A percentile compares a stretch with the other conserved stretches of the same genome.
These are phyloP conservation scores for Phaseolus lunatus DNA, from an alignment of 306 rosid genomes.

Conservation along the genomic window DNA sequence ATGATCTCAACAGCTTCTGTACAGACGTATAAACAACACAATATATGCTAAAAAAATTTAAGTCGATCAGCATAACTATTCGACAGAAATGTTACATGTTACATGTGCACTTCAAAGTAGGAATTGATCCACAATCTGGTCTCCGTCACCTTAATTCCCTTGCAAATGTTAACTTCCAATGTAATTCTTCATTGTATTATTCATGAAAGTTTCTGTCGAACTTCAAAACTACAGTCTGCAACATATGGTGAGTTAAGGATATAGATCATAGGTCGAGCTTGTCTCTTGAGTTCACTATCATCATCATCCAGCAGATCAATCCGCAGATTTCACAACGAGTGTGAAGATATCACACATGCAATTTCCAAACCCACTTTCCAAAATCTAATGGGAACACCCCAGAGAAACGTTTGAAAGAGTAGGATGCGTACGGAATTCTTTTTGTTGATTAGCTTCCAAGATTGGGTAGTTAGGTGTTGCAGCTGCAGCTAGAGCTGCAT, in stretches of 20 bases:
- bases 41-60: not conserved
- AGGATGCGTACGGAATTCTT: slow-evolving; percentile 25
- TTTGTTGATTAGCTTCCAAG: not conserved
- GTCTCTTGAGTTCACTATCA: not conserved
- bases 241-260: not conserved
- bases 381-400: slow-evolving; percentile 37
- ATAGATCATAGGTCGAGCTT: not conserved
- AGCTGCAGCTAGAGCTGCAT: slow-evolving; percentile 56
- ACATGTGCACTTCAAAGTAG: slow-evolving; percentile 43
- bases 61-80: not conserved
- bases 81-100: not conserved
- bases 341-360: not conserved
- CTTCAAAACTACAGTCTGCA: not conserved
- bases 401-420: slow-evolving; percentile 32
- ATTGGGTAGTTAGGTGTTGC: not conserved
- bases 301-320: not conserved
- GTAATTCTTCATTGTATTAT: not conserved
- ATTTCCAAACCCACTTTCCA: too few species aligned
- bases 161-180: not conserved
- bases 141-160: slow-evolving; percentile 38
- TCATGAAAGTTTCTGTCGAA: not conserved
- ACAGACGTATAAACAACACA: not conserved
- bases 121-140: not conserved
- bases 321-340: not conserved
- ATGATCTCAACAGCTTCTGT: not conserved